phyloP scores from a whole-genome alignment of 352 stramenopile genomes.

The Pythium phragmiticola region DNA sequence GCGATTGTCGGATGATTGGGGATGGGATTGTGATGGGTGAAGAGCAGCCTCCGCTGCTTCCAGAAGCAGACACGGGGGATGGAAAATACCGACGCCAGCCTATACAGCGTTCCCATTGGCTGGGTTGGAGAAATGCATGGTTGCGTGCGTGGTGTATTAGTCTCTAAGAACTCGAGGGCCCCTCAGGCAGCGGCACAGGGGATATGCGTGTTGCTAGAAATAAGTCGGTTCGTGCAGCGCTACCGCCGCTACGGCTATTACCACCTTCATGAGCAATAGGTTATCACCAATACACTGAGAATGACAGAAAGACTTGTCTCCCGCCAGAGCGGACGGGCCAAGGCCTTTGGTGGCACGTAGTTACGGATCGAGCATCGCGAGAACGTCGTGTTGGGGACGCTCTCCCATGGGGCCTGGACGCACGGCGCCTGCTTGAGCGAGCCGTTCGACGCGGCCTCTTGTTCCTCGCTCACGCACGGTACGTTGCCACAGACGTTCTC shows the following conservation, averaged over 20 bases:
- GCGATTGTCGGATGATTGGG: too few species aligned
- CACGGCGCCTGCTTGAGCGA: constrained; percentile 41
- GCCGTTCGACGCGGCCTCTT: constrained; percentile 35
- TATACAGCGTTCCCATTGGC: too few species aligned
- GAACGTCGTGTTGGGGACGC: constrained; percentile 43
- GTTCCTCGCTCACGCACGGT: constrained; percentile 48
- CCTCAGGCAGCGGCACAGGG: constrained; percentile 34
- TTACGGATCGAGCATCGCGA: constrained; percentile 57
- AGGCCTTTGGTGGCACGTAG: constrained; percentile 38
- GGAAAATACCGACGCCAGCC: too few species aligned
- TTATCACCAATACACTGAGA: not conserved
- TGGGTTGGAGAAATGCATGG: too few species aligned
- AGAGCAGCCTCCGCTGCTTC: too few species aligned
- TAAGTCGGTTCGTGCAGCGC: constrained; percentile 25
- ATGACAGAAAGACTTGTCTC: not conserved
- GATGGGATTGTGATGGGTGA: too few species aligned
- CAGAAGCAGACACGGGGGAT: too few species aligned
- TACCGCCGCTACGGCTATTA: constrained; percentile 41
- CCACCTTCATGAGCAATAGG: constrained; percentile 21
- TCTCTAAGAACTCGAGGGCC: too few species aligned
- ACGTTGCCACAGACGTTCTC: constrained; percentile 70
- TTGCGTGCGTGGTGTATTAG: too few species aligned
- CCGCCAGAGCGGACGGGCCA: not conserved
- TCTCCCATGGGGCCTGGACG: constrained; percentile 50
- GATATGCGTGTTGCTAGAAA: constrained; percentile 27